These are phyloP conservation scores for Sarcodon aspratus DNA, from an alignment of 768 basidiomycete species.

Conservation along the genomic window DNA sequence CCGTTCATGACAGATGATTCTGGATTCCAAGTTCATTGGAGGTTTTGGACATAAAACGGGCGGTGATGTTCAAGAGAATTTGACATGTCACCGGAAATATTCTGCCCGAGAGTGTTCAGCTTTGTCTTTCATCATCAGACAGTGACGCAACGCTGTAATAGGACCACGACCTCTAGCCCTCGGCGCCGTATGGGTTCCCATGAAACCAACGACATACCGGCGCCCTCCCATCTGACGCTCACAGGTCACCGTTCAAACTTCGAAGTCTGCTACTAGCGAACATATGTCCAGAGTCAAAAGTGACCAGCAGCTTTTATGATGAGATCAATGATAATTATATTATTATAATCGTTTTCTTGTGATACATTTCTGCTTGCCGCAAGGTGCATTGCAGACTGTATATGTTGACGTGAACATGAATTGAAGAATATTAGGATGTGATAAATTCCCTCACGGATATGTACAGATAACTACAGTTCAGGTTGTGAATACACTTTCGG, in stretches of 20 bases:
- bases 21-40: no score
- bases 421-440: neutral
- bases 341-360: constrained; percentile 14
- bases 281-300: constrained; percentile 22
- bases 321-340: constrained; percentile 23
- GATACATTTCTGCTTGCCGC: constrained; percentile 19
- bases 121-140: constrained; percentile 23
- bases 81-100: constrained; percentile 21
- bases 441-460: constrained; percentile 21
- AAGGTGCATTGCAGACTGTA: constrained; percentile 27
- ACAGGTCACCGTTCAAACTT: constrained; percentile 26
- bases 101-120: constrained; percentile 25
- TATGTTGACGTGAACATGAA: neutral
- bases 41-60: constrained; percentile 5
- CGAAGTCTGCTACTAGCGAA: no score
- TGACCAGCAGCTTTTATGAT: constrained; percentile 19
- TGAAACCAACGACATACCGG: constrained; percentile 16
- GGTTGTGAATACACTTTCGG: constrained; percentile 14
- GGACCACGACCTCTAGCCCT: constrained; percentile 21
- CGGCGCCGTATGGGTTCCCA: constrained; percentile 12
- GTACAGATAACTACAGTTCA: constrained; percentile 25
- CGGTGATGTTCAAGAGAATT: constrained; percentile 6
- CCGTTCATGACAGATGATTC: no score
- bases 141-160: constrained; percentile 22
- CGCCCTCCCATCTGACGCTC: constrained; percentile 17